Evolutionary conservation across 2,329 filamentous ascomycete genomes (phyloP), one percentile per base, ranked within the genome.

Genomic region (Verticillium isaacii): DNA sequence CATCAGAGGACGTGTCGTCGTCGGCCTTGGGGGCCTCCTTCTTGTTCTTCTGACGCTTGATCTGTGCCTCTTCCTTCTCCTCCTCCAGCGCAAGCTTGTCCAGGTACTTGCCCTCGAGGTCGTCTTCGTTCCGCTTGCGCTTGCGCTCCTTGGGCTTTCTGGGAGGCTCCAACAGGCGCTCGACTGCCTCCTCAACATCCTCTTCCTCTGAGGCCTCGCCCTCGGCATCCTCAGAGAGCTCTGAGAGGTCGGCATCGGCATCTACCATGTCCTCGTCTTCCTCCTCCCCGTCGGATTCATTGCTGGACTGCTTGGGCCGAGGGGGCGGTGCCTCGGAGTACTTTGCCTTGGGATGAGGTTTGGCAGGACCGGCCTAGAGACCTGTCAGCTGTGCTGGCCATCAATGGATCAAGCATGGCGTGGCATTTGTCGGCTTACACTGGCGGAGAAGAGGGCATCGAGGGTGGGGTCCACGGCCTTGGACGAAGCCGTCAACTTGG

Each of bases 61-160:
- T 80, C 59, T 78, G 71, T 61, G 82, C 79, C 72, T 84, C 78
- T 71, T 86, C 80, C 50, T 41, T 59, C 71, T 86, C 78, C 68
- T 85, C 82, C 69, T 88, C 75, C 71, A 86, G 75, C 67, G 80
- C 83, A 34, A 93, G 74, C 66, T 87, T 87, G 61, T 83, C 78
- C 76, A 94, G 78, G 68, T 93, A 93, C 58, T 84, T 85, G 61
- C 81, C 84, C 70, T 93, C 90, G 2, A 93, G 75, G 61, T 91
- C 86, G 29, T 91, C 88, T 12, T 89, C 85, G 36, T 89, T 83
- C 61, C 89, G 81, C 77, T 90, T 91, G 64, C 88, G 82, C 73
- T 90, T 90, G 34, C 84, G 80, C 11, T 85, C 80, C 61, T 82
- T 80, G 75, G 71, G 67, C 68, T 61, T 75, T 74, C 66, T 78